Percentiles rank a stretch among this genome's conserved stretches.
Conservation (phyloP, 768 basidiomycete species). For the Saitozyma podzolica region DNA sequence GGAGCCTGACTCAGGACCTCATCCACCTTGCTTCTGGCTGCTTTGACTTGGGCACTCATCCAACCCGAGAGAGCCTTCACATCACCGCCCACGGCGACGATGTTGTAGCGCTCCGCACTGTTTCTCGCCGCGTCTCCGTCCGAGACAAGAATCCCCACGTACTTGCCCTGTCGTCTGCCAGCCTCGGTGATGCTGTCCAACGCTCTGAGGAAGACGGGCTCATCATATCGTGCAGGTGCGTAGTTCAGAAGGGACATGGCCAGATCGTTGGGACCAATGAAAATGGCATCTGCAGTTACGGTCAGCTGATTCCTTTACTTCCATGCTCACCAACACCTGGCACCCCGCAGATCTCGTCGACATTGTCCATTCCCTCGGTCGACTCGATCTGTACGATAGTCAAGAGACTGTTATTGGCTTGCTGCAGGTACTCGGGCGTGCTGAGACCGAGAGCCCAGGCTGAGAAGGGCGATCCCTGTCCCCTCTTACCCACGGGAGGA, state of each 20-base stretch:
- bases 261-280: constrained; percentile 29
- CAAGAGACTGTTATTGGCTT: constrained; percentile 60
- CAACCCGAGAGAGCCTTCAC: constrained; percentile 21
- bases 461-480: constrained; percentile 28
- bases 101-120: constrained; percentile 25
- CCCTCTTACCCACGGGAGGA: constrained; percentile 22
- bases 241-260: constrained; percentile 18
- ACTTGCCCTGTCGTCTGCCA: constrained; percentile 7
- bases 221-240: constrained; percentile 14
- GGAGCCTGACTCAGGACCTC: too few species aligned
- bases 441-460: constrained; percentile 19
- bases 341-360: constrained; percentile 62
- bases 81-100: constrained; percentile 25
- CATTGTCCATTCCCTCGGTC: constrained; percentile 61
- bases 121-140: constrained; percentile 8
- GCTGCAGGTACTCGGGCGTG: constrained; percentile 32
- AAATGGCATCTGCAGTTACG: constrained; percentile 3
- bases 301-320: too few species aligned
- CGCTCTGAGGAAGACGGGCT: constrained; percentile 11
- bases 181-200: constrained; percentile 13
- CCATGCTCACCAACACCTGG: constrained; percentile 53
- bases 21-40: too few species aligned
- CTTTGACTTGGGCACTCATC: background rate
- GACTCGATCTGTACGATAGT: constrained; percentile 70
- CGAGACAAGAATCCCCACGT: constrained; percentile 12